Evolutionary conservation across 176 grass and related monocot genomes (phyloP), one percentile per base, ranked within the genome.

Genomic region (Ananas comosus): DNA sequence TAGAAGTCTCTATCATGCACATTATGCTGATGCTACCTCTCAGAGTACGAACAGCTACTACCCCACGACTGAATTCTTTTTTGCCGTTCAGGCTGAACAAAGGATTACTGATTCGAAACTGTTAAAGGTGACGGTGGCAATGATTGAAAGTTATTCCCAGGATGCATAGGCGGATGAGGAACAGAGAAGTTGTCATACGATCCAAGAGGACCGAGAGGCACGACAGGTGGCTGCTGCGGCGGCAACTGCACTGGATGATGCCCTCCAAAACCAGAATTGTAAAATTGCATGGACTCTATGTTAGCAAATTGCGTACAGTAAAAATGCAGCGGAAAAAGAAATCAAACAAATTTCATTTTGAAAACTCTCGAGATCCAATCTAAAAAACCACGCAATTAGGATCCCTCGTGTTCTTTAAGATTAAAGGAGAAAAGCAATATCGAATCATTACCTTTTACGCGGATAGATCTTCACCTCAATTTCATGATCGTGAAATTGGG

Each of bases 81-180:
- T 74, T 87, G 85, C 59, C 51, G 79, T 74, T 87, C 88, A 67
- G 76, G 63, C 49, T 81, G 83, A 50, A 70, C 73, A 81, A 87
- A 92, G 51, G 79, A 78, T 74, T 85, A 87, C 28, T 91, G 89
- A 73, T 82, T 82, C 13, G 89, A 77, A 85, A 72, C 77, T 24
- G 63, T 73, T 65, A 76, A 86, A 57, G 78, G 86, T 0, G 78
- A 83, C 27, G 83, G 88, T 58, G 86, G 86, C 64, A 87, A 53
- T 49, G 78, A 80, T 76, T 84, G 86, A 74, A 78, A 85, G 61
- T 87, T 92, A 85, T 79, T 97, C 65, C 79, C 88, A 85, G 81
- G 80, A 73, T 80, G 79, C n/a, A 64, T 63, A 68, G 78, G 24
- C 50, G 79, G 57, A 69, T 77, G 51, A 49, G 79, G 73, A 12